These are phyloP conservation scores for Rhipidocladum racemiflorum DNA, from an alignment of 176 grass and related monocot species.

Conservation along the genomic window DNA sequence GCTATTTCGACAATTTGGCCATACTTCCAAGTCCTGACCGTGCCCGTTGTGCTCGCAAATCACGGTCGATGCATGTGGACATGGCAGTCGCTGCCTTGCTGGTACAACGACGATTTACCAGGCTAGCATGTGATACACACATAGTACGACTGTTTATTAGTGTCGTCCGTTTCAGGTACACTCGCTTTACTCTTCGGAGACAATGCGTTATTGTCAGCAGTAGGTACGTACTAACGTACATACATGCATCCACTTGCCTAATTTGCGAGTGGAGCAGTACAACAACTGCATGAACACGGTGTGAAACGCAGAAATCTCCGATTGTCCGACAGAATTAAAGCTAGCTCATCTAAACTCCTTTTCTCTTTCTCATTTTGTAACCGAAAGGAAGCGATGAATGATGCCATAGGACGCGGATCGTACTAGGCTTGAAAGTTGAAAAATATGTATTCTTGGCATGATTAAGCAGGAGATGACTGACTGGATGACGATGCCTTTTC, in stretches of 20 bases:
- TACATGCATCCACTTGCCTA: neutral
- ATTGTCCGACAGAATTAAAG: neutral
- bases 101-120: neutral
- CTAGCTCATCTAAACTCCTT: neutral
- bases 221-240: neutral
- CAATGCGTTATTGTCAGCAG: neutral
- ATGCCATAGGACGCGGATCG: neutral
- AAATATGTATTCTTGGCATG: neutral
- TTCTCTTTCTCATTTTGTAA: neutral
- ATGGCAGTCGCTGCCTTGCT: too few relatives aligned
- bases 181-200: neutral
- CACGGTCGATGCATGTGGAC: too few relatives aligned
- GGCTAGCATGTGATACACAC: neutral
- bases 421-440: neutral
- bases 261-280: neutral
- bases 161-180: neutral
- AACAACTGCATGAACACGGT: neutral
- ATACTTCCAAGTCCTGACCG: too few relatives aligned
- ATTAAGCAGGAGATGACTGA: neutral
- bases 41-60: too few relatives aligned
- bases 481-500: neutral
- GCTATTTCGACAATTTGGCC: too few relatives aligned
- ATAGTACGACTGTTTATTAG: neutral
- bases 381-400: neutral
- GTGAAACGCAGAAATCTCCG: neutral